Evolutionary conservation across 192 early-diverging fungal genomes (phyloP), one percentile per base, ranked within the genome.

Genomic region (Umbelopsis sp.): DNA sequence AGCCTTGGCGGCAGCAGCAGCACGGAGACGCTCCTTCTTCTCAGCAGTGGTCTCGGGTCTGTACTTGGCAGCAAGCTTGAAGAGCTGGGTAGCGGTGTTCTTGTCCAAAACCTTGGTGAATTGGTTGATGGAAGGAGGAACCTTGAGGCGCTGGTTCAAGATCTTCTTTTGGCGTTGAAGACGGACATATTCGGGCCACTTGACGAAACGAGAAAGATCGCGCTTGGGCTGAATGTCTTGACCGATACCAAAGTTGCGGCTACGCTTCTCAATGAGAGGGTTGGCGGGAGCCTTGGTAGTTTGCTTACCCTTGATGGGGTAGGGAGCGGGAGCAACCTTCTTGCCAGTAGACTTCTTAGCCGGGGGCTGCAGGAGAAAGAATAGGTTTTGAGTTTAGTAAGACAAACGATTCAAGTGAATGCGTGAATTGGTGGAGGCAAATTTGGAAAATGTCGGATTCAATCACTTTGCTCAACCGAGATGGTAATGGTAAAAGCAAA

Each of bases 41-140:
- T 99, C 95, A 74, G 87, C 80, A 85, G 92, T 92, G 85, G 94
- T 95, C 90, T 99, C 98, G 69, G 98, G 96, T 80, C 96, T 95
- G 94, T 98, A 98, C 94, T 99, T 99, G 93, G 93, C 83, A 68
- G 93, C 85, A 79, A 99, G 92, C 89, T 96, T 96, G 95, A 99
- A 98, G 77, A 97, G 86, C 88, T 97, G 92, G 77, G 92, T 94
- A 78, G 98, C 97, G 77, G 94, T 97, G 93, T 97, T 98, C 91
- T 96, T 96, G 91, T 99, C 98, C 74, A 97, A 84, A 66, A 91
- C 91, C 85, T 96, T 91, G 80, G 94, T 92, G 93, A 99, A 99
- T 90, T 99, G 98, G 93, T 98, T 97, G 90, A 99, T 91, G 50
- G 98, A 92, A 24, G 98, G 98, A 72, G 98, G 98, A 44, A 99